Evolutionary conservation across 129 eudicot species (phyloP).

Genomic region (Deinandra increscens): DNA sequence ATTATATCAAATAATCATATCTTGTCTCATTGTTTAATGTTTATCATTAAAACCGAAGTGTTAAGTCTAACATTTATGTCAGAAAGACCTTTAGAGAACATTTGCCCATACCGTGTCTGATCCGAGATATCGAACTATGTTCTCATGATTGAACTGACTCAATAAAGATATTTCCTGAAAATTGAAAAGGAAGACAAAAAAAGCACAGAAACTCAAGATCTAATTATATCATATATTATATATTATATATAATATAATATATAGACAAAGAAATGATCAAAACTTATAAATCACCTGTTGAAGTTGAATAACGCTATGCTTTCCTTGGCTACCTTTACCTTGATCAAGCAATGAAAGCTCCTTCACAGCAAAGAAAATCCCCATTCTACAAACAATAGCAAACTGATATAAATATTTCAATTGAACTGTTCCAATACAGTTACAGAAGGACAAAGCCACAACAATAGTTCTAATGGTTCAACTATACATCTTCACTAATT

Average conservation of each 20-base stretch:
- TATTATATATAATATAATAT: background rate
- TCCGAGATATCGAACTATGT: slow-evolving; percentile 77
- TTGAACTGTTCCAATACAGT: background rate
- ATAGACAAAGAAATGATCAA: background rate
- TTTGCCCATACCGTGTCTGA: slow-evolving; percentile 59
- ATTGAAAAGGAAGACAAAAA: slow-evolving; percentile 17
- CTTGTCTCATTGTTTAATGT: background rate
- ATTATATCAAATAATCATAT: background rate
- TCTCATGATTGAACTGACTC: slow-evolving; percentile 68
- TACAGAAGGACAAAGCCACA: slow-evolving; percentile 2
- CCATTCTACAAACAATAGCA: slow-evolving; percentile 56
- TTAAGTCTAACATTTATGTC: background rate
- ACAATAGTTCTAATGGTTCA: background rate
- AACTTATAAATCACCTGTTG: slow-evolving; percentile 53
- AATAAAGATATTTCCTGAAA: slow-evolving; percentile 78
- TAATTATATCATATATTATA: too few species aligned
- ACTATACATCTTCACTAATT: slow-evolving; percentile 12
- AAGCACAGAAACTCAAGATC: slow-evolving; percentile 9
- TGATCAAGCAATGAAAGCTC: slow-evolving; percentile 78
- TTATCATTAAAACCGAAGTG: background rate
- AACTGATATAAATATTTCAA: background rate
- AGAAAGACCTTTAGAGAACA: slow-evolving; percentile 4
- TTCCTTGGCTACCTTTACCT: slow-evolving; percentile 62
- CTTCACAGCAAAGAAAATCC: slow-evolving; percentile 83
- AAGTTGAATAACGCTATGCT: slow-evolving; percentile 65